These are phyloP conservation scores for Monosporascus sp. DNA, from an alignment of 2,329 filamentous ascomycete genomes.

Conservation along the genomic window DNA sequence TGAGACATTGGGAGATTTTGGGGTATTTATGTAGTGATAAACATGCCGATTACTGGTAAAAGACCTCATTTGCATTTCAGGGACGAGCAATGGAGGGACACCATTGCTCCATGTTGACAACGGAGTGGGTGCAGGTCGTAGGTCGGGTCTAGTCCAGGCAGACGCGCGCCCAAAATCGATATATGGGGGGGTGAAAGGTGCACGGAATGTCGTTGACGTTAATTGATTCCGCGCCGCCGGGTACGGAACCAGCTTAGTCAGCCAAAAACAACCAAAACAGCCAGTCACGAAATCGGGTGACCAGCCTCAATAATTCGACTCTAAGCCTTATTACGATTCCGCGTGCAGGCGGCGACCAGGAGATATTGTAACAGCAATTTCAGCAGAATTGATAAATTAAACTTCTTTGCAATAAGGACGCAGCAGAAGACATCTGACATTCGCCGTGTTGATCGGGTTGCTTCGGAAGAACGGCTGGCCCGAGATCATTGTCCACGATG, in stretches of 20 bases:
- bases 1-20: conserved; percentile 17
- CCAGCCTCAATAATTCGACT: not conserved
- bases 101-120: conserved; percentile 22
- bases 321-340: not conserved
- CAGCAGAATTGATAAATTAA: not conserved
- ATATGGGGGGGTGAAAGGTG: not conserved
- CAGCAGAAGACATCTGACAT: conserved; percentile 1
- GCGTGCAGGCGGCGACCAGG: too few species aligned
- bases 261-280: too few species aligned
- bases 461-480: too few species aligned
- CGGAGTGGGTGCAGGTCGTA: conserved; percentile 5
- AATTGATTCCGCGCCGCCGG: too few species aligned
- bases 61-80: too few species aligned
- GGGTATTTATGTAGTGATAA: conserved; percentile 14
- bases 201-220: too few species aligned
- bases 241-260: too few species aligned
- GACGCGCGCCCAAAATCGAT: conserved; percentile 8
- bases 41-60: too few species aligned
- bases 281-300: not conserved
- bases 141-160: conserved; percentile 10
- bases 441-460: not conserved
- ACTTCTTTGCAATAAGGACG: too few species aligned
- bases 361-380: too few species aligned
- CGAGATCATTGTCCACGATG: conserved; percentile 38
- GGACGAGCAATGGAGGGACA: conserved; percentile 6